These are phyloP conservation scores for Fusarium phyllophilum DNA, from an alignment of 2,329 filamentous ascomycete genomes.

Conservation along the genomic window DNA sequence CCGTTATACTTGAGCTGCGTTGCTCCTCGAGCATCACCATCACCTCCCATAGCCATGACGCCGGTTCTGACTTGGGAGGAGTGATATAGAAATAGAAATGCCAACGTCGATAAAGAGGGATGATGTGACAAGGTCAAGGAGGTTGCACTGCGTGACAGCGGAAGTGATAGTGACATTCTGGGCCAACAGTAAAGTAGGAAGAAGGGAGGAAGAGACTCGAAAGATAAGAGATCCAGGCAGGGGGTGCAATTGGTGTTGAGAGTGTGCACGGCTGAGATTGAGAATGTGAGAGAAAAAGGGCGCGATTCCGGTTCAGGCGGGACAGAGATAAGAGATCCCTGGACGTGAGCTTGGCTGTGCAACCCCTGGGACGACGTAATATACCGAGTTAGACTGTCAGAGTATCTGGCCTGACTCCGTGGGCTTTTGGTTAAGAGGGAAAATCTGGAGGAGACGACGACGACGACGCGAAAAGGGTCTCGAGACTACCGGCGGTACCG, in stretches of 20 bases:
- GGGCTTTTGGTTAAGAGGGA: conserved; percentile 3
- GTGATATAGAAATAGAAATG: conserved; percentile 32
- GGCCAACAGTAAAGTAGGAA: conserved; percentile 13
- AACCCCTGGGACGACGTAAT: conserved; percentile 4
- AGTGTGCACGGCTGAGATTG: conserved; percentile 6
- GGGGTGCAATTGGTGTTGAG: conserved; percentile 16
- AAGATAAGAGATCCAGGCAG: conserved; percentile 27
- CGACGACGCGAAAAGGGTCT: background rate
- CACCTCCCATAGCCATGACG: conserved; percentile 35
- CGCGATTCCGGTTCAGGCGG: conserved; percentile 8
- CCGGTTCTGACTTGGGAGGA: conserved; percentile 27
- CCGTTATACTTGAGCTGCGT: conserved; percentile 68
- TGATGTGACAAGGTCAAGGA: conserved; percentile 1
- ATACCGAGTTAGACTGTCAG: background rate
- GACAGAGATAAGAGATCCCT: conserved; percentile 32
- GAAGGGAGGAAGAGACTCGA: conserved; percentile 1
- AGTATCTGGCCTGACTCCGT: background rate
- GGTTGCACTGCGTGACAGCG: conserved; percentile 13
- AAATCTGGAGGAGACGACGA: background rate
- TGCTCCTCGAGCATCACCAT: conserved; percentile 58
- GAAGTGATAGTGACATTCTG: conserved; percentile 11
- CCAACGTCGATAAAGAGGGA: conserved; percentile 6
- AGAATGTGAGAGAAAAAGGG: conserved; percentile 1
- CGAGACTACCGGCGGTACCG: background rate
- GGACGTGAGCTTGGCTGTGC: conserved; percentile 6